Evolutionary conservation across 495 filamentous ascomycete species (phyloP).

Genomic region (Astrocystis sublimbata): DNA sequence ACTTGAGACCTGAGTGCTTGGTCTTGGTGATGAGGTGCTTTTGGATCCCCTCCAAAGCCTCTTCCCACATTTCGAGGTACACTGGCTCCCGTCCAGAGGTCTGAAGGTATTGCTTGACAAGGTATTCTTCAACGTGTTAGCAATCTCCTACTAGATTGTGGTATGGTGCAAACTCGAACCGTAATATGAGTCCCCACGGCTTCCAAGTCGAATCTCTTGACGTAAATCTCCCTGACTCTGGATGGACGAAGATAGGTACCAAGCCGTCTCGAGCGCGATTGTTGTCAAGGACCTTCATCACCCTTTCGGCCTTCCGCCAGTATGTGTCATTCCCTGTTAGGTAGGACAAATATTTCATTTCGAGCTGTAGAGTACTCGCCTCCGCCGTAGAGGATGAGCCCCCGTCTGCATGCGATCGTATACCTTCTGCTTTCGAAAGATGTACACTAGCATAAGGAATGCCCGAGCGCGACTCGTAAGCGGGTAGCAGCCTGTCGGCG

Average conservation of each 20-base stretch:
- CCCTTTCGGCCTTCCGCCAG: conserved; percentile 74
- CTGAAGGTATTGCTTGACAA: conserved; percentile 78
- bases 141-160: not conserved
- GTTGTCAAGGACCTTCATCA: conserved; percentile 69
- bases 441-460: conserved; percentile 78
- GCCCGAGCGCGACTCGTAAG: conserved; percentile 69
- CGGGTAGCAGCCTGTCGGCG: conserved; percentile 68
- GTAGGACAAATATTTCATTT: conserved; percentile 80
- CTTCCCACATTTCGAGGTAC: conserved; percentile 75
- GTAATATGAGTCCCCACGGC: conserved; percentile 78
- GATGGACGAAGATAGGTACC: conserved; percentile 71
- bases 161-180: conserved; percentile 13
- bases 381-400: conserved; percentile 77
- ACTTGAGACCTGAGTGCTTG: conserved; percentile 62
- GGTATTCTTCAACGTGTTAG: conserved; percentile 54
- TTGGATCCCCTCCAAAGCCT: conserved; percentile 66
- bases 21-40: conserved; percentile 75
- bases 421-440: conserved; percentile 61
- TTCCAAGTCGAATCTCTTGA: conserved; percentile 78
- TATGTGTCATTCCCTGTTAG: conserved; percentile 73
- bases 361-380: conserved; percentile 73
- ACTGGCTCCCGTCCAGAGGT: conserved; percentile 62
- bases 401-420: conserved; percentile 65
- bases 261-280: conserved; percentile 67
- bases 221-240: conserved; percentile 65